A percentile compares a stretch with the other conserved stretches of the same genome.
These are phyloP conservation scores for Poteriospumella lacustris DNA, from an alignment of 108 stramenopile genomes.

Conservation along the genomic window DNA sequence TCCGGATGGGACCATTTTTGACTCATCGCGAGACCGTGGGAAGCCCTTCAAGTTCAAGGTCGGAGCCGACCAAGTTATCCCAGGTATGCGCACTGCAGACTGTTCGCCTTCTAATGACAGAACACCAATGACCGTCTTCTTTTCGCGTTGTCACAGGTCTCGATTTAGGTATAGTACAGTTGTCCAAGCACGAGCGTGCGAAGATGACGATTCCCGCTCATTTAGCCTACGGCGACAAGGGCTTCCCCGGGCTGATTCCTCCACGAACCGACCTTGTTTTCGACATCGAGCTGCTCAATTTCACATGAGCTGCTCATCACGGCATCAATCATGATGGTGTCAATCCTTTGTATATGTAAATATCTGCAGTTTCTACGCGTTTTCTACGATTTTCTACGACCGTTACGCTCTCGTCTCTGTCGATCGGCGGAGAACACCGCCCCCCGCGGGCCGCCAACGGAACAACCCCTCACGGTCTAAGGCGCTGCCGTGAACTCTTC, in stretches of 20 bases:
- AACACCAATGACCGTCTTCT: constrained; percentile 4
- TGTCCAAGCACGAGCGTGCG: constrained; percentile 70
- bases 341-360: too few relatives aligned
- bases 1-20: constrained; percentile 85
- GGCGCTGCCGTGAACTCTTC: too few relatives aligned
- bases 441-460: too few relatives aligned
- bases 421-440: too few relatives aligned
- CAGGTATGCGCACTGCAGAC: constrained; percentile 72
- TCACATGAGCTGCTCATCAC: not conserved
- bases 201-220: constrained; percentile 65
- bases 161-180: constrained; percentile 56
- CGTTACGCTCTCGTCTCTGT: too few relatives aligned
- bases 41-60: constrained; percentile 85
- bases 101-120: constrained; percentile 29
- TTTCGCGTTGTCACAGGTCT: constrained; percentile 59
- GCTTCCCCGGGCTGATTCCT: constrained; percentile 78
- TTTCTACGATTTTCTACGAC: too few relatives aligned
- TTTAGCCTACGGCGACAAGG: constrained; percentile 70
- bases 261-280: constrained; percentile 41
- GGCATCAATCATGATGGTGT: not conserved
- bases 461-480: too few relatives aligned
- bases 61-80: constrained; percentile 78
- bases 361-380: too few relatives aligned
- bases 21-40: constrained; percentile 81
- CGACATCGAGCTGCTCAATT: constrained; percentile 41